Evolutionary conservation across 352 stramenopile species (phyloP), one percentile per base, ranked within the genome.

Genomic region (Phytophthora pluvialis): DNA sequence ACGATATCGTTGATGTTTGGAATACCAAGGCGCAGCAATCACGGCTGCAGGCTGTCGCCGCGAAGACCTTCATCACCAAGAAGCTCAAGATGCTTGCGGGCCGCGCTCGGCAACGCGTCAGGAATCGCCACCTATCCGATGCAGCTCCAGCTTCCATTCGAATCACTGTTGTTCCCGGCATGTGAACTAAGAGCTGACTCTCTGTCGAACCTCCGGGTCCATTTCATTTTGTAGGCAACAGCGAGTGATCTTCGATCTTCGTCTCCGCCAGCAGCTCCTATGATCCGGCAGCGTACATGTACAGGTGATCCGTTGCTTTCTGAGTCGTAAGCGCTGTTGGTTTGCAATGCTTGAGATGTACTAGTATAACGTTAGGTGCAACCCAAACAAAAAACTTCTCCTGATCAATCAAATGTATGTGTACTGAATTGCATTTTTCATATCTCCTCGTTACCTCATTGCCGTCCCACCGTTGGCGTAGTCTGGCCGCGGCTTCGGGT

Each of bases 1-100:
- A 86, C 40, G 78, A 77, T 29, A 84, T 90, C 26, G 77, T 90
- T 21, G 9, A 70, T 52, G 81, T 88, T 47, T 91, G 82, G 80
- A 67, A 73, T 51, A 59, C 63, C 6, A 84, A 77, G 52, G 57
- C 54, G 0, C 69, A 73, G 35, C 77, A 79, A 13, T 75, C 66
- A 42, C 70, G 65, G 5, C 35, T 78, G 18, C 66, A 81, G 28
- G 57, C 71, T n/a, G 16, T 66, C 13, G 70, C 65, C 10, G 42
- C 60, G 29, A 77, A 79, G 36, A 70, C 62, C 13, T 74, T 83
- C 58, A 70, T 86, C 40, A 77, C 74, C 38, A 88, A 84, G 44
- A 71, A 74, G 44, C 80, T 90, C 48, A 82, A 88, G 60, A 26
- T 74, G 16, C 57, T 89, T 1, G 81, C 81, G 2, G 76, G 87